Evolutionary conservation across 2,329 filamentous ascomycete species (phyloP).

Genomic region (Fusarium mangiferae): DNA sequence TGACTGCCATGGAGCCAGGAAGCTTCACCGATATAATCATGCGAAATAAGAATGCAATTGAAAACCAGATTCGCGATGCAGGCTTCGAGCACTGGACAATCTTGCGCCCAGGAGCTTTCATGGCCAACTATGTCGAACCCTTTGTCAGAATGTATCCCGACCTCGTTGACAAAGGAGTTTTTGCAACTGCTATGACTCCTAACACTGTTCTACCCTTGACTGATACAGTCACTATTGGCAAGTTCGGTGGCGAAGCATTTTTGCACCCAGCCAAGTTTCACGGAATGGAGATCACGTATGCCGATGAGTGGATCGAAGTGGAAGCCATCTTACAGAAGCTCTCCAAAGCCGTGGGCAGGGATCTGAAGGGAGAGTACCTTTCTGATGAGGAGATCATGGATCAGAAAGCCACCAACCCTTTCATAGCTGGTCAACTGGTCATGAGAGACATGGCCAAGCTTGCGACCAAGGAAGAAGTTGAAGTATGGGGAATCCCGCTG

Average conservation of each 20-base stretch:
- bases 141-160: slow-evolving; percentile 53
- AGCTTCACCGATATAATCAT: slow-evolving; percentile 46
- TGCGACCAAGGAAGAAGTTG: slow-evolving; percentile 50
- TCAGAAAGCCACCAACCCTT: slow-evolving; percentile 49
- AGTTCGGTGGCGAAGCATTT: slow-evolving; percentile 56
- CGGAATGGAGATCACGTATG: slow-evolving; percentile 53
- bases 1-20: slow-evolving; percentile 43
- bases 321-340: slow-evolving; percentile 52
- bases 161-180: slow-evolving; percentile 51
- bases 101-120: slow-evolving; percentile 62
- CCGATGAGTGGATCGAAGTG: slow-evolving; percentile 52
- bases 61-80: slow-evolving; percentile 49
- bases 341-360: slow-evolving; percentile 46
- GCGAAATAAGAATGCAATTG: slow-evolving; percentile 55
- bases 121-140: slow-evolving; percentile 60
- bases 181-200: slow-evolving; percentile 49
- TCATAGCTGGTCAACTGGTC: slow-evolving; percentile 52
- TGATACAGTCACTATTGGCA: slow-evolving; percentile 60
- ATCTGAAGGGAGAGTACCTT: slow-evolving; percentile 52
- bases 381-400: slow-evolving; percentile 54
- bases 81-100: slow-evolving; percentile 59
- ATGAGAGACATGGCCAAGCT: slow-evolving; percentile 50
- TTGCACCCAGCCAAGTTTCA: slow-evolving; percentile 54
- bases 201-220: slow-evolving; percentile 55
- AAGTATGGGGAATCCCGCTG: slow-evolving; percentile 53